Conservation (phyloP, 345 rosid genomes). For the Luvunga scandens region DNA sequence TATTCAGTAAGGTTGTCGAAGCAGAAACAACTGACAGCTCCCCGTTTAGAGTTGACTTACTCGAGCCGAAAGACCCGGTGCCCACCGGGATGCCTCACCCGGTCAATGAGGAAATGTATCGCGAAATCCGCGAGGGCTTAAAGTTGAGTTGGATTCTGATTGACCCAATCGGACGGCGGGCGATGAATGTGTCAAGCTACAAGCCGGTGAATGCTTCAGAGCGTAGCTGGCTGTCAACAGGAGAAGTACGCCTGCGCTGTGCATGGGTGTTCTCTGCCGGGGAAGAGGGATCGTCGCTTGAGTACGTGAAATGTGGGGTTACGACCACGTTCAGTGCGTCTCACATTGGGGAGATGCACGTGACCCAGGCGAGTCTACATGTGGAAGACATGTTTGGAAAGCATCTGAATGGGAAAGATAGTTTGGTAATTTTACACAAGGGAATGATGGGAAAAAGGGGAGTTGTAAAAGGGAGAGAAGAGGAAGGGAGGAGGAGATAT, state of each 20-base stretch:
- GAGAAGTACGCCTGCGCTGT: slow-evolving; percentile 62
- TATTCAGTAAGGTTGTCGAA: slow-evolving; percentile 51
- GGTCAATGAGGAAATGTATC: slow-evolving; percentile 32
- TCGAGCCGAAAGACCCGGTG: slow-evolving; percentile 58
- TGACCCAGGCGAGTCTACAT: slow-evolving; percentile 63
- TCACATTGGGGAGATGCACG: slow-evolving; percentile 50
- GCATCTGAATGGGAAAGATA: slow-evolving; percentile 58
- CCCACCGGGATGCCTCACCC: slow-evolving; percentile 43
- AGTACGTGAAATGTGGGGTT: slow-evolving; percentile 44
- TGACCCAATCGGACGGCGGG: slow-evolving; percentile 49
- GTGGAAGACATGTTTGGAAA: slow-evolving; percentile 72
- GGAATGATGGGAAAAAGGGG: slow-evolving; percentile 51
- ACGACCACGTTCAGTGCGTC: slow-evolving; percentile 49
- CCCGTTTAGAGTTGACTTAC: slow-evolving; percentile 70
- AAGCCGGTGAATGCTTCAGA: slow-evolving; percentile 50
- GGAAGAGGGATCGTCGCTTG: slow-evolving; percentile 6
- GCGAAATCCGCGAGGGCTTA: slow-evolving; percentile 36
- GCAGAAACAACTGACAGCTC: slow-evolving; percentile 61
- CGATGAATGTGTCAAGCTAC: slow-evolving; percentile 63
- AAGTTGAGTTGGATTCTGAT: slow-evolving; percentile 73
- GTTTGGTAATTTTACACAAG: slow-evolving; percentile 44
- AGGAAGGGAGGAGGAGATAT: slow-evolving; percentile 34
- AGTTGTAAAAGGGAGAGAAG: slow-evolving; percentile 25
- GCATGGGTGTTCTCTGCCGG: slow-evolving; percentile 28
- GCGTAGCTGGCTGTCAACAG: slow-evolving; percentile 61